Base-by-base conservation (phyloP, 2,329 filamentous ascomycete genomes). In the Allantophomopsis cytisporea region DNA sequence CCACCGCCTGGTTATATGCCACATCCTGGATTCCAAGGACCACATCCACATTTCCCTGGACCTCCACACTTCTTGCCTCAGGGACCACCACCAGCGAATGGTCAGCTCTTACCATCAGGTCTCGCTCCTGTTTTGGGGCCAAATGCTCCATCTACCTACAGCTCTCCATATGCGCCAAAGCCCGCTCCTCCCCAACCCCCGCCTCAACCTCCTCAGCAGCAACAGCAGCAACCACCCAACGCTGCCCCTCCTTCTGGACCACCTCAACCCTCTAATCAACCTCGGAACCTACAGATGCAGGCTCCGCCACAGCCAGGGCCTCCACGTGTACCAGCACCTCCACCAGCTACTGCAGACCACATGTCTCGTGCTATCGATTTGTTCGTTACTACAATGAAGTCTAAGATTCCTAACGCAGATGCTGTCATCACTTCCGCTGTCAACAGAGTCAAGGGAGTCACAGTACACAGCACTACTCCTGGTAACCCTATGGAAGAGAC, bases 81-180 rank as follows among this genome's bases (percentile, higher is more conserved):
- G 32, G 23, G 31, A 13, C 33, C 35, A 13, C 31, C 41, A 18
- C 39, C 38, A 20, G 31, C 43, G 18, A 37, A 21, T 18, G 36
- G 23, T 11, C 35, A 35, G 15, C 23, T 28, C 8, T 41, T 40
- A 37, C 39, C 36, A 18, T 37, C 39, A 37, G 42, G 40, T 13
- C 47, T 44, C 35, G 30, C 39, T 35, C 38, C 44, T 38, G 37
- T 46, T 34, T 46, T 54, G 28, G 43, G 48, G 39, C 45, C 48
- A 43, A 34, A 21, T 10, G 34, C 41, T 23, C 28, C 47, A 48
- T 20, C 37, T n/a, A 47, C 47, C 17, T 58, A 58, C 39, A 57
- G 53, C 36, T 58, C 55, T 36, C 55, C 55, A 7, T 58, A 58
- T 45, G 54, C 49, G 30, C 48, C 51, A 20, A 55, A 52, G 37